Evolutionary conservation across 1,139 yeast species (phyloP).

Genomic region (Saccharomyces hybrid): DNA sequence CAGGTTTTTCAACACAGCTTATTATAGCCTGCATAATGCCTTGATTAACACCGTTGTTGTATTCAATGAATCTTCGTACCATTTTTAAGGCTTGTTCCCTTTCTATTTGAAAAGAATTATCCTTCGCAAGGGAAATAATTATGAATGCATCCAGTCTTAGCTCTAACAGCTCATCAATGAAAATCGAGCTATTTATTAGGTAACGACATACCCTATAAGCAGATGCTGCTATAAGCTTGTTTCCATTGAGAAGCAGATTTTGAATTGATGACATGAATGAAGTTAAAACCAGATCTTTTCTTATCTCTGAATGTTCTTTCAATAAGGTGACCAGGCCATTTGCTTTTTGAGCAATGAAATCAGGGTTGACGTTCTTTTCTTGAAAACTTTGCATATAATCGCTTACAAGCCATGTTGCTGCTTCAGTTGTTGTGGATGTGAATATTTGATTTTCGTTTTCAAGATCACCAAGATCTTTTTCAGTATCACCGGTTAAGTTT

Average conservation of each 20-base stretch:
- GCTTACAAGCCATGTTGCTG: conserved; percentile 43
- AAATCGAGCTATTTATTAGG: conserved; percentile 47
- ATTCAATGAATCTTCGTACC: conserved; percentile 52
- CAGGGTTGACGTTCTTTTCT: conserved; percentile 38
- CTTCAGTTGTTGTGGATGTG: neutral
- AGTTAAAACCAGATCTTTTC: conserved; percentile 56
- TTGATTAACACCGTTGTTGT: conserved; percentile 43
- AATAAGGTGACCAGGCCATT: conserved; percentile 56
- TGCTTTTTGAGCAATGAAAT: conserved; percentile 47
- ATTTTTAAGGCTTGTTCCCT: conserved; percentile 74
- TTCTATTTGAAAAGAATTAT: conserved; percentile 47
- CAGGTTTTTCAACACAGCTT: conserved; percentile 57
- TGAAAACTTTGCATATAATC: conserved; percentile 42
- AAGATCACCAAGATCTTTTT: neutral
- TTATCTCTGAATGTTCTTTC: conserved; percentile 51
- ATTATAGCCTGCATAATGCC: conserved; percentile 69
- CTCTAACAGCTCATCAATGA: conserved; percentile 42
- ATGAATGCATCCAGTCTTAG: conserved; percentile 55
- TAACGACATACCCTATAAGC: conserved; percentile 71
- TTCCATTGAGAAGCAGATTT: conserved; percentile 48
- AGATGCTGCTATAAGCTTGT: conserved; percentile 60
- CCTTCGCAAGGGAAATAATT: conserved; percentile 56
- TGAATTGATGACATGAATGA: conserved; percentile 56
- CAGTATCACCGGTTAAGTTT: neutral
- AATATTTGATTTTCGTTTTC: neutral